Conservation (phyloP, 2,329 filamentous ascomycete genomes). For the Rhynchosporium agropyri region DNA sequence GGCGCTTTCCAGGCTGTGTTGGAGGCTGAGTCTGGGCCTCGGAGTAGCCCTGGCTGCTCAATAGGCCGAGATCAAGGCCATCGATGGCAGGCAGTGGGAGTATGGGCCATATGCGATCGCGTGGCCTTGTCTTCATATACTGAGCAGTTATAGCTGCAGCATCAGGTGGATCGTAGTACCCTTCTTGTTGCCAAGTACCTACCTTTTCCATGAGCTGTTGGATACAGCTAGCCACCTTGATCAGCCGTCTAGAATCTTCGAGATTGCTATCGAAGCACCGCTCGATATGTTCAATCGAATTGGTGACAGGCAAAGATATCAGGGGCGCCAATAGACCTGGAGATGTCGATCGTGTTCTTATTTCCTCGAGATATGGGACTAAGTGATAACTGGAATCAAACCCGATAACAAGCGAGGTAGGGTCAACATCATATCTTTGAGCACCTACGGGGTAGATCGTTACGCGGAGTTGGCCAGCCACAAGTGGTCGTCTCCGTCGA, state of each 20-base stretch:
- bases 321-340: conserved; percentile 29
- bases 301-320: conserved; percentile 35
- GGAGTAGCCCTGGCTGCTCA: conserved; percentile 2
- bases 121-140: conserved; percentile 28
- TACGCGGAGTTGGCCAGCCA: conserved; percentile 30
- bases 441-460: conserved; percentile 35
- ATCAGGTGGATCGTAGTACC: conserved; percentile 30
- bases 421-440: conserved; percentile 24
- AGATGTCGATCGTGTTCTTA: conserved; percentile 24
- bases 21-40: conserved; percentile 3
- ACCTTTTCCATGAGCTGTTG: conserved; percentile 31
- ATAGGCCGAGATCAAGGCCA: conserved; percentile 22
- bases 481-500: conserved; percentile 33
- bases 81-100: conserved; percentile 35
- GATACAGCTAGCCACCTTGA: conserved; percentile 34
- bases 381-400: conserved; percentile 30
- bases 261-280: conserved; percentile 32
- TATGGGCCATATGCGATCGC: conserved; percentile 32
- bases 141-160: conserved; percentile 35
- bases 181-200: conserved; percentile 29
- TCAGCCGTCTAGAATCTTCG: conserved; percentile 29
- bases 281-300: conserved; percentile 42
- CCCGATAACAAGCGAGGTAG: conserved; percentile 34
- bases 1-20: conserved; percentile 20
- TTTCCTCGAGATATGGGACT: conserved; percentile 23